Percentiles rank a stretch among this genome's conserved stretches.
These are phyloP conservation scores for Artemisia annua DNA, from an alignment of 129 eudicot species.

Conservation along the genomic window DNA sequence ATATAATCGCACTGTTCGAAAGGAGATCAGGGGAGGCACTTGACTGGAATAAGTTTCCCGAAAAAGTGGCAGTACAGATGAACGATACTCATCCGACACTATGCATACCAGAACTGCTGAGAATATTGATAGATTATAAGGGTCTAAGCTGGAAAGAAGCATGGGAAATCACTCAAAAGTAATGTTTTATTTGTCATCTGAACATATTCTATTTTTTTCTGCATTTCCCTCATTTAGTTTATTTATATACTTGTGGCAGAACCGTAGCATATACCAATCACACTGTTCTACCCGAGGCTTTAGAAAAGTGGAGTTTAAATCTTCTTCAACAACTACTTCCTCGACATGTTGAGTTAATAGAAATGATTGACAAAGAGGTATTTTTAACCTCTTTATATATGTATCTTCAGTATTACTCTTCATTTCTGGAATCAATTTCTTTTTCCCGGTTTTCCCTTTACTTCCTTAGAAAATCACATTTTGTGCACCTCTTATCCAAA, in stretches of 20 bases:
- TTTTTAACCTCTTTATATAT: not conserved
- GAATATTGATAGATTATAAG: slow-evolving; percentile 70
- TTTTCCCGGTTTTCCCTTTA: not conserved
- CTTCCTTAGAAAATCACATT: not conserved
- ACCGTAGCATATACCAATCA: slow-evolving; percentile 93
- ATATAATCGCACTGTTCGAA: slow-evolving; percentile 66
- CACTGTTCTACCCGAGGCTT: slow-evolving; percentile 92
- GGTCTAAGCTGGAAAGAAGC: slow-evolving; percentile 90
- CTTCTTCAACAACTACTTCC: slow-evolving; percentile 79
- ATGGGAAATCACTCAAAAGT: slow-evolving; percentile 81
- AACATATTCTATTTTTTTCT: not conserved
- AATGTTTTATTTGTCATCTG: not conserved
- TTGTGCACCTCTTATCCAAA: not conserved
- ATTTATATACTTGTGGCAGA: slow-evolving; percentile 34
- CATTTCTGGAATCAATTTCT: not conserved
- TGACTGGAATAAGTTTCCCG: slow-evolving; percentile 63
- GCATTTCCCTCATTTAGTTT: not conserved
- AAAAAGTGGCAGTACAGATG: slow-evolving; percentile 88
- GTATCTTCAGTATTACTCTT: slow-evolving; percentile 1
- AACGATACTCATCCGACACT: slow-evolving; percentile 95
- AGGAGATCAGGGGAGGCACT: slow-evolving; percentile 53
- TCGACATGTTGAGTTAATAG: slow-evolving; percentile 81
- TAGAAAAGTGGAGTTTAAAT: slow-evolving; percentile 84
- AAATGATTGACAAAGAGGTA: slow-evolving; percentile 72
- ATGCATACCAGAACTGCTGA: slow-evolving; percentile 78